Conservation (phyloP, 805 yeast genomes). For the Ogataea glucozyma region DNA sequence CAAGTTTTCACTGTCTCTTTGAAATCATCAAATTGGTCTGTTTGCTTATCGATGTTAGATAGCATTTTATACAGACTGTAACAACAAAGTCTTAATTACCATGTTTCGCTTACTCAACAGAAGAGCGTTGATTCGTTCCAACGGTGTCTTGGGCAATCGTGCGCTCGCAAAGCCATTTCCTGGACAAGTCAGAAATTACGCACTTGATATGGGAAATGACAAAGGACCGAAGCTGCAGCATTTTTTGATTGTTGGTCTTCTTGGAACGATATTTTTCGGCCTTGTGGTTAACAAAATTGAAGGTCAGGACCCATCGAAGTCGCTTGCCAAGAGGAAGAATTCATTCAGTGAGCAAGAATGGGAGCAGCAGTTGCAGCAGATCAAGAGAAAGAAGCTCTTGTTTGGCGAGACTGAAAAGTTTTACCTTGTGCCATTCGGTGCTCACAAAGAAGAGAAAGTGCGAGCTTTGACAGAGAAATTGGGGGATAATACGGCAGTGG, state of each 20-base stretch:
- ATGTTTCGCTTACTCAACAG: neutral
- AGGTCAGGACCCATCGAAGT: conserved; percentile 33
- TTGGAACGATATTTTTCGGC: conserved; percentile 46
- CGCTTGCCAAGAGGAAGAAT: conserved; percentile 36
- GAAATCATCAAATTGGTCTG: no score
- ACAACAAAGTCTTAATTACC: neutral
- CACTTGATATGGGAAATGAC: conserved; percentile 20
- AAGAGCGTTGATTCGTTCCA: neutral
- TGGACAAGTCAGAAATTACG: conserved; percentile 12
- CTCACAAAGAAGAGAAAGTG: conserved; percentile 18
- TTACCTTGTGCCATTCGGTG: conserved; percentile 33
- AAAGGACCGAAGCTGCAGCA: conserved; percentile 42
- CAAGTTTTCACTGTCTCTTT: no score
- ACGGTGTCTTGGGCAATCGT: neutral
- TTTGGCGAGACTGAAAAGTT: conserved; percentile 29
- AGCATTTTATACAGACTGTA: neutral
- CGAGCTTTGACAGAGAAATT: conserved; percentile 14
- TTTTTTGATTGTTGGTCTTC: conserved; percentile 42
- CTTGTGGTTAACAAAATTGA: conserved; percentile 34
- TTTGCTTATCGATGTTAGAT: no score
- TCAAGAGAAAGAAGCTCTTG: conserved; percentile 33
- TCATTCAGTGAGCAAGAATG: conserved; percentile 52
- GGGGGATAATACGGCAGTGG: conserved; percentile 35
- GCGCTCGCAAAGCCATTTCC: neutral
- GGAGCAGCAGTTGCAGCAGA: conserved; percentile 38